A percentile compares a stretch with the other conserved stretches of the same genome.
These are phyloP conservation scores for Kwoniella europaea DNA, from an alignment of 768 basidiomycete species.

Conservation along the genomic window DNA sequence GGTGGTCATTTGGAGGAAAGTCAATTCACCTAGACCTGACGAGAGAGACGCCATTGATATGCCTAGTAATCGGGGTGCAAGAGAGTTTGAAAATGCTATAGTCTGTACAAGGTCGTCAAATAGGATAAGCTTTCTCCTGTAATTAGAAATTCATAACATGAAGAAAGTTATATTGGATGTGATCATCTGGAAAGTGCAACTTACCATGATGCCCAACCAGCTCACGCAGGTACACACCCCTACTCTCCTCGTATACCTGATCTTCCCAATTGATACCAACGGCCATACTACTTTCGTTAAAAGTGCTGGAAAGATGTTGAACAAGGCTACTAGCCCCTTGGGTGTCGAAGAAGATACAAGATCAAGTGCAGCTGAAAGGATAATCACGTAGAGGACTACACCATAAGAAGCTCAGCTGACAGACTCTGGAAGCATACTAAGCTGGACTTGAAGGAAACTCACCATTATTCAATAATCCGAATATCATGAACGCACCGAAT, in stretches of 20 bases:
- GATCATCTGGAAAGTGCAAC: constrained; percentile 47
- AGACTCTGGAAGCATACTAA: not conserved
- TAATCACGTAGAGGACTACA: constrained; percentile 90
- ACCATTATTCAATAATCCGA: constrained; percentile 93
- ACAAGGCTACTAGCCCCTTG: constrained; percentile 92
- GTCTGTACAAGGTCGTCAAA: constrained; percentile 62
- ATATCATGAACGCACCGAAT: constrained; percentile 74
- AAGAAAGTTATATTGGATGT: no score
- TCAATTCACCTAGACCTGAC: constrained; percentile 90
- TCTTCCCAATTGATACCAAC: constrained; percentile 81
- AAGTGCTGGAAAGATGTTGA: constrained; percentile 88
- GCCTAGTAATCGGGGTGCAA: constrained; percentile 75
- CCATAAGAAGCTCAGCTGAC: no score
- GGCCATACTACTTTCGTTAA: constrained; percentile 91
- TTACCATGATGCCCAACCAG: constrained; percentile 83
- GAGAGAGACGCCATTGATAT: constrained; percentile 85
- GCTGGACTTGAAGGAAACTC: constrained; percentile 19
- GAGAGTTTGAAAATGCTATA: constrained; percentile 71
- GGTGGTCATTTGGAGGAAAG: constrained; percentile 85
- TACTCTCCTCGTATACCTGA: constrained; percentile 78
- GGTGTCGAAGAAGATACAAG: constrained; percentile 89
- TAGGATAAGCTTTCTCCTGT: not conserved
- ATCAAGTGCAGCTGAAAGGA: constrained; percentile 93
- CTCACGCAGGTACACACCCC: constrained; percentile 75
- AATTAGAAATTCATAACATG: no score